These are phyloP conservation scores for Otatea glauca DNA, from an alignment of 176 grass and related monocot genomes.

Conservation along the genomic window DNA sequence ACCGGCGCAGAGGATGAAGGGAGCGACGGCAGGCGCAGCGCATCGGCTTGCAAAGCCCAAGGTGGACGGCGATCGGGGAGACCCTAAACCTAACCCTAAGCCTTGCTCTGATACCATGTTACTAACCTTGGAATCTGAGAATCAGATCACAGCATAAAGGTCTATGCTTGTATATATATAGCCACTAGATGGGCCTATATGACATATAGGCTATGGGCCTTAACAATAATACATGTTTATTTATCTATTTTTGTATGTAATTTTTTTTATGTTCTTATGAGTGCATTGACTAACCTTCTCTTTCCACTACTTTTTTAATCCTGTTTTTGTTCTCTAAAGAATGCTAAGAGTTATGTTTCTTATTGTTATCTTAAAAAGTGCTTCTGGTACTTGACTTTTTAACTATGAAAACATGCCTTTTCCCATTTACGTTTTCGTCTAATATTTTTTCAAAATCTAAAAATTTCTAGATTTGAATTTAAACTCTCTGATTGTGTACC, in stretches of 20 bases:
- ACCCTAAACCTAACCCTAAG: too few relatives aligned
- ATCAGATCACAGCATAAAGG: too few relatives aligned
- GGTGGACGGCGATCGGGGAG: too few relatives aligned
- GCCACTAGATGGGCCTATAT: too few relatives aligned
- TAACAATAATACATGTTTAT: not conserved
- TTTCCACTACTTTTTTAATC: not conserved
- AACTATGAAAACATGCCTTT: not conserved
- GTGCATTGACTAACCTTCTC: not conserved
- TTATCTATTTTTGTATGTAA: constrained; percentile 4
- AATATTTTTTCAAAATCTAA: not conserved
- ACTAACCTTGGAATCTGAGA: too few relatives aligned
- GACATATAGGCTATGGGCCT: too few relatives aligned
- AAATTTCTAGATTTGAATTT: constrained; percentile 6
- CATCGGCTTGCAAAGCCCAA: too few relatives aligned
- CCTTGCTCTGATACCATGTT: too few relatives aligned
- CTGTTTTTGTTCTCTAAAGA: not conserved
- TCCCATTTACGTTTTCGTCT: not conserved
- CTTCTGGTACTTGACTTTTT: not conserved
- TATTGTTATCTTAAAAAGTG: not conserved
- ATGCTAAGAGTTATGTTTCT: not conserved
- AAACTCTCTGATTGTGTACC: not conserved
- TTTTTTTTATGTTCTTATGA: not conserved
- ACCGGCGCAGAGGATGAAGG: too few relatives aligned
- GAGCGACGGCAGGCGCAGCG: too few relatives aligned
- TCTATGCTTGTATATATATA: too few relatives aligned